A percentile compares a stretch with the other conserved stretches of the same genome.
phyloP scores from a whole-genome alignment of 2,329 filamentous ascomycete species.

The Xylariaceae sp. region DNA sequence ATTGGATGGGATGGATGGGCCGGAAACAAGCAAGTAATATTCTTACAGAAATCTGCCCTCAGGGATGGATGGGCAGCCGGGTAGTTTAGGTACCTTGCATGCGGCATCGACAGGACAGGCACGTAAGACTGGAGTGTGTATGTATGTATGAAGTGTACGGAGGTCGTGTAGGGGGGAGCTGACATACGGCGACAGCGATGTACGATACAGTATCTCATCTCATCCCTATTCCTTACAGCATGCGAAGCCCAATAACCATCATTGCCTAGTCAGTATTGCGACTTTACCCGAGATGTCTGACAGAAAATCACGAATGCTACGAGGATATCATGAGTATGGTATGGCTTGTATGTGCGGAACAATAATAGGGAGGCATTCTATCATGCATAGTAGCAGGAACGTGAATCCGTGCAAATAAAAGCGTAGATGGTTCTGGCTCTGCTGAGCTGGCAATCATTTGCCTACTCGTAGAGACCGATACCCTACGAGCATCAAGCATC shows the following conservation, averaged over 20 bases:
- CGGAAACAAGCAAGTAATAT: not conserved
- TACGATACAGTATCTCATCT: not conserved
- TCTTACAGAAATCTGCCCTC: not conserved
- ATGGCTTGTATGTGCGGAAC: too few species aligned
- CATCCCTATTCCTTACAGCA: not conserved
- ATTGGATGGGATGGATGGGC: not conserved
- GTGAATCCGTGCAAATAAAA: not conserved
- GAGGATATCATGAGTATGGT: too few species aligned
- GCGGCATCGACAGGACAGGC: not conserved
- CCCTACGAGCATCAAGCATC: too few species aligned
- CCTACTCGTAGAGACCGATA: not conserved
- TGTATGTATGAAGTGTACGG: not conserved
- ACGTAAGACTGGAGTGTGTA: not conserved
- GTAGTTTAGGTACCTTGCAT: not conserved
- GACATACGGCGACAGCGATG: not conserved
- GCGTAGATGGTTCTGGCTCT: slow-evolving; percentile 4
- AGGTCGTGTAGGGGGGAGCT: not conserved
- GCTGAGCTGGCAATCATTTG: slow-evolving; percentile 15
- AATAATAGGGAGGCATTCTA: too few species aligned
- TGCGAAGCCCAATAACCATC: not conserved
- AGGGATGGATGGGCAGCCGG: not conserved
- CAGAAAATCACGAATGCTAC: not conserved
- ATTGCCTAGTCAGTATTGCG: not conserved
- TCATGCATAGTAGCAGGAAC: too few species aligned
- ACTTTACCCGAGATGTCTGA: not conserved